Conservation (phyloP, 345 rosid genomes). For the Tarenaya hassleriana region DNA sequence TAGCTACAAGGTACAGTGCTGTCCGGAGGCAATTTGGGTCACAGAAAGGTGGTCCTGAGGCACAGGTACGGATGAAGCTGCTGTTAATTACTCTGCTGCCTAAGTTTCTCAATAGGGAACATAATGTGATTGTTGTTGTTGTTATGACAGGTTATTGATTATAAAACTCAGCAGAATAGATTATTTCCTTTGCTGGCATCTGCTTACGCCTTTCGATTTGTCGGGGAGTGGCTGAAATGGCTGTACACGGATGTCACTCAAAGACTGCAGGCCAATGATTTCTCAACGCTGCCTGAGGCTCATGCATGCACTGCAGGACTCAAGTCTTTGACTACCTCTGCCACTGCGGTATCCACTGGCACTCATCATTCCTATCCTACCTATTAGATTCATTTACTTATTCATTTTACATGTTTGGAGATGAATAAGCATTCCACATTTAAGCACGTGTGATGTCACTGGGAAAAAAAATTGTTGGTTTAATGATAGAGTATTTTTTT, state of each 20-base stretch:
- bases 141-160: slow-evolving; percentile 29
- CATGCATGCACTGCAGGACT: slow-evolving; percentile 99
- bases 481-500: too few species aligned
- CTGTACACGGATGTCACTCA: slow-evolving; percentile 82
- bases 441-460: too few species aligned
- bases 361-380: too few species aligned
- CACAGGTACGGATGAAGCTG: slow-evolving; percentile 45
- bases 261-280: slow-evolving; percentile 82
- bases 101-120: background rate
- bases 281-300: slow-evolving; percentile 90
- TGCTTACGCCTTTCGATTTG: slow-evolving; percentile 97
- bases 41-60: slow-evolving; percentile 60
- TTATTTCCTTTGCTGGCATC: slow-evolving; percentile 98
- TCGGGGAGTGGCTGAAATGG: slow-evolving; percentile 98
- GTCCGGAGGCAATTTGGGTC: slow-evolving; percentile 92
- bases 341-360: too few species aligned
- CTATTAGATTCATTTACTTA: too few species aligned
- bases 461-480: too few species aligned
- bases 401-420: too few species aligned
- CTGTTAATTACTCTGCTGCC: slow-evolving; percentile 2
- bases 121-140: background rate
- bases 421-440: too few species aligned
- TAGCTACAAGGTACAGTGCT: slow-evolving; percentile 88
- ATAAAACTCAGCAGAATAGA: slow-evolving; percentile 92
- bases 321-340: slow-evolving; percentile 91